A percentile compares a stretch with the other conserved stretches of the same genome.
Conservation (phyloP, 192 early-diverging fungal genomes). For the Entrophospora sp. region DNA sequence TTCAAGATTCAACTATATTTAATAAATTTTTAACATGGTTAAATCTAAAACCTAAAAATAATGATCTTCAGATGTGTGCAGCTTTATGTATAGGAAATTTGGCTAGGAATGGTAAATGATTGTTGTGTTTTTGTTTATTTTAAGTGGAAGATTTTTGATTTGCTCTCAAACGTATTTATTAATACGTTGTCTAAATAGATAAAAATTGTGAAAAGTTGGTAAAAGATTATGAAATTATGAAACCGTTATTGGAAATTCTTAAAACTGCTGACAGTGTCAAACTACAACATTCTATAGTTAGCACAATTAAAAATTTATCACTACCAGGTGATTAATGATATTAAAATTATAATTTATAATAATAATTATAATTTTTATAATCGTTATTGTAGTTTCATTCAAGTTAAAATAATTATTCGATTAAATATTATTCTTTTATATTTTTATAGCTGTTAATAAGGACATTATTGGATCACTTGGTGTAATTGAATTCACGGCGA, state of each 20-base stretch:
- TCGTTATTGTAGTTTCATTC: no score
- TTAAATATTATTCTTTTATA: background rate
- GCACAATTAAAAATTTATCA: constrained; percentile 60
- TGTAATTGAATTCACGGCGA: constrained; percentile 34
- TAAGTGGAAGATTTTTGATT: no score
- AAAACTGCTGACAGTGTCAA: constrained; percentile 36
- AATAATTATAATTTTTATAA: no score
- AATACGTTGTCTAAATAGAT: constrained; percentile 40
- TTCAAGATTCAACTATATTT: constrained; percentile 34
- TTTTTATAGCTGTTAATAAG: constrained; percentile 33
- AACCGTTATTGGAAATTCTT: constrained; percentile 45
- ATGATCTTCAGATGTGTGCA: constrained; percentile 43
- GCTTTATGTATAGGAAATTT: constrained; percentile 62
- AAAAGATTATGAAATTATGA: constrained; percentile 40
- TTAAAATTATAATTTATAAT: no score
- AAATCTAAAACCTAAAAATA: constrained; percentile 21
- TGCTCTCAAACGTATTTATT: no score
- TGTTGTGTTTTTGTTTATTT: no score
- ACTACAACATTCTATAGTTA: constrained; percentile 50
- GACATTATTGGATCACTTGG: constrained; percentile 38
- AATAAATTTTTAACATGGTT: constrained; percentile 38
- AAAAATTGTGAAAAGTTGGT: constrained; percentile 54
- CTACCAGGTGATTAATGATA: constrained; percentile 37
- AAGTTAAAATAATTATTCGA: no score
- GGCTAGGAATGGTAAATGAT: constrained; percentile 44